phyloP scores from a whole-genome alignment of 768 basidiomycete genomes.

The Floccularia luteovirens region DNA sequence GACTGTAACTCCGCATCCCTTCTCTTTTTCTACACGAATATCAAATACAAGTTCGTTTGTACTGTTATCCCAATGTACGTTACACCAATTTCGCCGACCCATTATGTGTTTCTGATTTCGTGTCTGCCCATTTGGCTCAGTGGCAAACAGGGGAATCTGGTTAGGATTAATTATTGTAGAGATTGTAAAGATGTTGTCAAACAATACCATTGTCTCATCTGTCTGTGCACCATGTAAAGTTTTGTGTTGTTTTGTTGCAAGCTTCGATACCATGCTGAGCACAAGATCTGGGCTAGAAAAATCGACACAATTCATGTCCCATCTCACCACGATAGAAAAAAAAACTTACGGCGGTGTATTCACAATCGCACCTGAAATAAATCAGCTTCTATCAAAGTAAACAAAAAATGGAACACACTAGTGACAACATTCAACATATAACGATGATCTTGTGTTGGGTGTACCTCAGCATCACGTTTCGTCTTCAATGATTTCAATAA shows the following conservation, averaged over 20 bases:
- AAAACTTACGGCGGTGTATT: slow-evolving; percentile 78
- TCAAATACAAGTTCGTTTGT: slow-evolving; percentile 72
- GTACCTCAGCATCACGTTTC: slow-evolving; percentile 39
- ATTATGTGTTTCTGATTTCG: slow-evolving; percentile 79
- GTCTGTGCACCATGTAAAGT: slow-evolving; percentile 79
- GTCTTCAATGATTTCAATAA: slow-evolving; percentile 59
- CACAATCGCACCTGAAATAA: slow-evolving; percentile 72
- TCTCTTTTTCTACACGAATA: slow-evolving; percentile 79
- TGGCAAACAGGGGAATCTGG: slow-evolving; percentile 69
- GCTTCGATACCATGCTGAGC: slow-evolving; percentile 69
- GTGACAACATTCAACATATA: slow-evolving; percentile 90
- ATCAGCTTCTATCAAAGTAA: slow-evolving; percentile 2
- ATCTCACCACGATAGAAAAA: not conserved
- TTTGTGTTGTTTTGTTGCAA: slow-evolving; percentile 77
- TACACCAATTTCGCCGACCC: slow-evolving; percentile 86
- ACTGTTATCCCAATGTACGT: slow-evolving; percentile 46
- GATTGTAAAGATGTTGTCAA: not conserved
- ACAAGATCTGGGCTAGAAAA: slow-evolving; percentile 59
- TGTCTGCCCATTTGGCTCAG: slow-evolving; percentile 69
- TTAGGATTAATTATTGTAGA: not conserved
- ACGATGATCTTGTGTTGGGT: slow-evolving; percentile 58
- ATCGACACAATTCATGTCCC: slow-evolving; percentile 1
- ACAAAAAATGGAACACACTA: slow-evolving; percentile 28
- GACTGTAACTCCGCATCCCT: slow-evolving; percentile 75
- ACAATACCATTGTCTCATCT: slow-evolving; percentile 76